A percentile compares a stretch with the other conserved stretches of the same genome.
phyloP scores from a whole-genome alignment of 495 filamentous ascomycete species.

The Aspergillus leporis region DNA sequence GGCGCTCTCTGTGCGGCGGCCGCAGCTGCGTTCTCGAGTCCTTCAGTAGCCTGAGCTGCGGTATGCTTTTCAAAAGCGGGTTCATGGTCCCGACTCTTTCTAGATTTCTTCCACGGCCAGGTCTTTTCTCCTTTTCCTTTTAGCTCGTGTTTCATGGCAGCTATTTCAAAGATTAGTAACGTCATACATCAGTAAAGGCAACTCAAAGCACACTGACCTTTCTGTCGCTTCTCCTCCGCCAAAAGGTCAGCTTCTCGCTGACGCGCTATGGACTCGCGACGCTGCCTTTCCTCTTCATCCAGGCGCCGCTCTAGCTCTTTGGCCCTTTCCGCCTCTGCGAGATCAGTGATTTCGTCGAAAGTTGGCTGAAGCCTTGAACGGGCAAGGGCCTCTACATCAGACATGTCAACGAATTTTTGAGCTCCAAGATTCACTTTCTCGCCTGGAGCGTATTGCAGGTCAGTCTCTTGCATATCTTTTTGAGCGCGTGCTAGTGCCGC shows the following conservation, averaged over 20 bases:
- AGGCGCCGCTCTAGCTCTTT: slow-evolving; percentile 57
- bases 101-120: slow-evolving; percentile 34
- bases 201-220: slow-evolving; percentile 39
- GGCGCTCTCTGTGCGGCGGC: neutral
- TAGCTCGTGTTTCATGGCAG: slow-evolving; percentile 40
- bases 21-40: slow-evolving; percentile 13
- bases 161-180: slow-evolving; percentile 33
- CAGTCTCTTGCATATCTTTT: slow-evolving; percentile 60
- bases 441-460: slow-evolving; percentile 52
- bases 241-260: slow-evolving; percentile 57
- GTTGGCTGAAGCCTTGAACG: slow-evolving; percentile 79
- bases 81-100: slow-evolving; percentile 18
- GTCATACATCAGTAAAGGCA: neutral
- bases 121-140: slow-evolving; percentile 29
- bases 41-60: slow-evolving; percentile 9
- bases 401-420: slow-evolving; percentile 74
- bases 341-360: slow-evolving; percentile 83
- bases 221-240: slow-evolving; percentile 50
- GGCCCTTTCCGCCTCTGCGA: slow-evolving; percentile 65
- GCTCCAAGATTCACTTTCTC: slow-evolving; percentile 79
- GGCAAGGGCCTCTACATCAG: slow-evolving; percentile 80
- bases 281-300: slow-evolving; percentile 52
- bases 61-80: slow-evolving; percentile 9
- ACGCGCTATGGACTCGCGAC: slow-evolving; percentile 45
- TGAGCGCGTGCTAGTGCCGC: slow-evolving; percentile 68